Conservation (phyloP, 257 asterid genomes). For the Penstemon eatonii region DNA sequence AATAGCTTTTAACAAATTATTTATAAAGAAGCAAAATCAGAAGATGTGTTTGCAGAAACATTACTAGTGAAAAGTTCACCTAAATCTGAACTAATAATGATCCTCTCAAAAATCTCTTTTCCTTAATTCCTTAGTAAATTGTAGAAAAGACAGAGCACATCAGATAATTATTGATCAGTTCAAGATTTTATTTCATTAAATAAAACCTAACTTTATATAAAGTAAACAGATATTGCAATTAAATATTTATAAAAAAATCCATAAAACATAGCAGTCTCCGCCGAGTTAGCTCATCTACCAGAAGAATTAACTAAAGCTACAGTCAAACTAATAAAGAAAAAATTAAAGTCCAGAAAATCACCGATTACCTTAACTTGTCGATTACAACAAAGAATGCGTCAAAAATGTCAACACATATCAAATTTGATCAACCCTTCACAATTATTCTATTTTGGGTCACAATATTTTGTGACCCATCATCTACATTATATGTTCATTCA, state of each 20-base stretch:
- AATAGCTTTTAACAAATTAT: not conserved
- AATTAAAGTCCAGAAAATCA: slow-evolving; percentile 13
- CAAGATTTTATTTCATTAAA: slow-evolving; percentile 18
- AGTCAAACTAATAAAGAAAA: slow-evolving; percentile 8
- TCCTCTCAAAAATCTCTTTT: slow-evolving; percentile 30
- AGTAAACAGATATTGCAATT: not conserved
- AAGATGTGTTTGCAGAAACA: slow-evolving; percentile 18
- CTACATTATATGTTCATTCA: slow-evolving; percentile 13
- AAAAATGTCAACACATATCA: slow-evolving; percentile 23
- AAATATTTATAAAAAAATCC: slow-evolving; percentile 8
- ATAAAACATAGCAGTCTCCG: slow-evolving; percentile 55
- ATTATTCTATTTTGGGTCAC: slow-evolving; percentile 32
- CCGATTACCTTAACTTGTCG: slow-evolving; percentile 49
- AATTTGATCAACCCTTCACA: slow-evolving; percentile 20
- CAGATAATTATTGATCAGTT: slow-evolving; percentile 12
- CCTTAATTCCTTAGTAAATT: slow-evolving; percentile 21
- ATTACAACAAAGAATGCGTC: slow-evolving; percentile 36
- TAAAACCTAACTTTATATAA: slow-evolving; percentile 12
- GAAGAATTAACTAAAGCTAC: slow-evolving; percentile 31
- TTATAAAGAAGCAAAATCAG: slow-evolving; percentile 6
- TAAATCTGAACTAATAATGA: slow-evolving; percentile 49
- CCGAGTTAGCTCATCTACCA: slow-evolving; percentile 83
- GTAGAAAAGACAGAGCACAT: slow-evolving; percentile 25
- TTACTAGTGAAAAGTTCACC: slow-evolving; percentile 56
- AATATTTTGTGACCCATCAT: slow-evolving; percentile 26